Conservation (phyloP, 305 asterid genomes). For the Fraxinus albicans region DNA sequence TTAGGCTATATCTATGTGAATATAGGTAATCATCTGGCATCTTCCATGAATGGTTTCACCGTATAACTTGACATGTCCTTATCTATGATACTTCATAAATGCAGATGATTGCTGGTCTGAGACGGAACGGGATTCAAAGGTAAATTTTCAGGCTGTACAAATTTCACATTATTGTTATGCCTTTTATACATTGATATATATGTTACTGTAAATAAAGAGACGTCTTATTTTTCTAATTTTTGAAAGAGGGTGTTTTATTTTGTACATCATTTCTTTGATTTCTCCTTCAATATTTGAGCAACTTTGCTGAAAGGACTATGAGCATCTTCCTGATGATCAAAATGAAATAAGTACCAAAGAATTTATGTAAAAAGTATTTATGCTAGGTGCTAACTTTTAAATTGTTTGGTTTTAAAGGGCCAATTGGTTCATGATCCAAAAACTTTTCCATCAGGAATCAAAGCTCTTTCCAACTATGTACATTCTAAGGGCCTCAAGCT, state of each 20-base stretch:
- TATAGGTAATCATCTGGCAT: constrained; percentile 55
- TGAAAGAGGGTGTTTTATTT: not conserved
- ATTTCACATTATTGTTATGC: constrained; percentile 8
- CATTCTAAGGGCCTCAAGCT: constrained; percentile 89
- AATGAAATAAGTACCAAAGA: not conserved
- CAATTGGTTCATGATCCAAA: constrained; percentile 62
- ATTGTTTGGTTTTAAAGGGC: constrained; percentile 49
- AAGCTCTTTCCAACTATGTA: constrained; percentile 83
- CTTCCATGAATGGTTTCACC: constrained; percentile 9
- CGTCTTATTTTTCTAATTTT: not conserved
- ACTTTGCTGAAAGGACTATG: not conserved
- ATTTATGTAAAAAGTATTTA: not conserved
- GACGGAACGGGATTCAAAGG: constrained; percentile 55
- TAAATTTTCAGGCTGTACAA: constrained; percentile 24
- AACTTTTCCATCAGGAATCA: constrained; percentile 83
- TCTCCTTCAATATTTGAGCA: not conserved
- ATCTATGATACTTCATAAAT: constrained; percentile 18
- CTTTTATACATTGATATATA: not conserved
- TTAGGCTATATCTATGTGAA: constrained; percentile 78
- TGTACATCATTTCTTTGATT: not conserved
- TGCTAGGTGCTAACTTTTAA: not conserved
- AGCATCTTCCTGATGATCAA: not conserved
- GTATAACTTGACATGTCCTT: constrained; percentile 3
- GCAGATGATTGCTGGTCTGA: constrained; percentile 99
- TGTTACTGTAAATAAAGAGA: not conserved